Evolutionary conservation across 1,284 basidiomycete species (phyloP), one percentile per base, ranked within the genome.

Genomic region (Marasmius oreades): DNA sequence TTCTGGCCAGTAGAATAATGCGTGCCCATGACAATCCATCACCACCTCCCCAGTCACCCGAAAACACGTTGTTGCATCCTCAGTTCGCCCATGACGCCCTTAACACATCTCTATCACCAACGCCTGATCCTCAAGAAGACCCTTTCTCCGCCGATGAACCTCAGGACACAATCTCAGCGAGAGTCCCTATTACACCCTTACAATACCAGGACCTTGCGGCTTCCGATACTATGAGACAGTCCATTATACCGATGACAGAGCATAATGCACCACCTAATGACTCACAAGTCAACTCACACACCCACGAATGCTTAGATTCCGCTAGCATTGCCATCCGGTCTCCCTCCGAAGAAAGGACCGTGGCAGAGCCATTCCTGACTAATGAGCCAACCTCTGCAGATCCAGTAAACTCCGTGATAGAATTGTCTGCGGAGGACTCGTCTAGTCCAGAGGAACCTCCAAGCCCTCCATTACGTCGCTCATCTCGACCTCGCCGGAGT

Each of bases 11-110:
- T 58, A 83, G 72, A 67, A 80, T 90, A 47, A 76, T 86, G 51
- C 77, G 81, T 53, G 88, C 88, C 57, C 79, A 82, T 55, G 84
- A 81, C 63, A 90, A 90, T 63, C 88, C 88, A 14, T 90, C 88
- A 18, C 88, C 88, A 23, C 88, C 88, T 16, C 88, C 88, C 18
- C 72, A 68, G 53, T 68, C 73, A 55, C 66, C 70, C 42, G 61
- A 58, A 50, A 31, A 50, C 47, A 50, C 47, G 47, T 50, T 50
- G 24, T 50, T 50, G 20, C 14, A 16, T 33, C n/a, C 52, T 10
- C 20, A 45, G n/a, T 26, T 23, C 20, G n/a, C 22, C 5, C 42
- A n/a, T 45, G 18, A 54, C 46, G 10, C 47, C 16, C 36, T 52
- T 50, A 16, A 46, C 47, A 22, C 39, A 42, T 18, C 52, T 39